Evolutionary conservation across 495 filamentous ascomycete genomes (phyloP), one percentile per base, ranked within the genome.

Genomic region (Hypoxylon intermedium): DNA sequence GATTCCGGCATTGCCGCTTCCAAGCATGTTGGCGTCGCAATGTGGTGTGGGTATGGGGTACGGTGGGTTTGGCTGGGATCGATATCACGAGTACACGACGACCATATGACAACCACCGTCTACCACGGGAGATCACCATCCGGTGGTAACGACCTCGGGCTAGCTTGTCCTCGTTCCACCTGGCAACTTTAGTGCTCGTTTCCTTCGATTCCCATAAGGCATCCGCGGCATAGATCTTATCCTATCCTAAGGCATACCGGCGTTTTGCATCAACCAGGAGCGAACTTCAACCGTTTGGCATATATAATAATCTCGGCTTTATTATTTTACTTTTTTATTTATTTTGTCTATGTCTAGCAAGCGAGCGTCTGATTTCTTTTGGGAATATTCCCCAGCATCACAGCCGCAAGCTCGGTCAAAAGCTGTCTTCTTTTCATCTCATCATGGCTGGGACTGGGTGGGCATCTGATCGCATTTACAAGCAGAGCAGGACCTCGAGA

Each of bases 11-110:
- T 85, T 97, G 18, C 91, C 93, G 41, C 81, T 98, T 26, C 93
- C 94, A 15, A 98, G 94, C 77, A 89, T 91, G 85, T 82, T 98
- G 44, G 83, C 89, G 56, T 83, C 83, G 68, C 90, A 91, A 73
- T 98, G 94, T 78, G 89, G 91, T 68, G 84, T 85, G 52, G 85
- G 86, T 73, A 73, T 82, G 58, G 89, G 89, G 12, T 92, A 89
- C 74, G 86, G 85, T 65, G 80, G 83, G 46, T 91, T 91, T 71
- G 88, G 83, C 55, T 97, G 94, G 92, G 87, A 87, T 66, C 77
- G 81, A 53, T 86, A 82, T 63, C 81, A 84, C 57, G 84, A 87
- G 54, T 86, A 83, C 68, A 75, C 82, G 46, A 79, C 83, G 44
- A 83, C 79, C 37, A 86, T 86, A 80, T 87, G 83, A 85, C 84